phyloP scores from a whole-genome alignment of 2,329 filamentous ascomycete genomes.

The Diaporthe aspalathi region DNA sequence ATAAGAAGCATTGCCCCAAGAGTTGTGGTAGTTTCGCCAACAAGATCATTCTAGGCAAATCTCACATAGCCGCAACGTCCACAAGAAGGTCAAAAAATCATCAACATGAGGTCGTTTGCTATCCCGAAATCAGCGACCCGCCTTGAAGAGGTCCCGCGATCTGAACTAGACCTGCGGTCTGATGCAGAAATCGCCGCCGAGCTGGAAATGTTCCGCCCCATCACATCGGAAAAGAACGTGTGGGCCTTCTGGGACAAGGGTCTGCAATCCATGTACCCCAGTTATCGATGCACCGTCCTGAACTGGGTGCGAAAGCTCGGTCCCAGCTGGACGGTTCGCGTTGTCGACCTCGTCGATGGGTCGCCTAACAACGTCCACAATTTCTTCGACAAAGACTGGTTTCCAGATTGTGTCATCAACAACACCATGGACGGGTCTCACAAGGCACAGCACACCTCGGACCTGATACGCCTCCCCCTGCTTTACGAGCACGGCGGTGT shows the following conservation, averaged over 20 bases:
- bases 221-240: slow-evolving; percentile 56
- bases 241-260: slow-evolving; percentile 60
- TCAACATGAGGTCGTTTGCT: neutral
- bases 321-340: slow-evolving; percentile 54
- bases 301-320: slow-evolving; percentile 55
- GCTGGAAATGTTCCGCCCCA: slow-evolving; percentile 46
- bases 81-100: neutral
- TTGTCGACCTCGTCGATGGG: slow-evolving; percentile 49
- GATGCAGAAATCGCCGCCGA: slow-evolving; percentile 48
- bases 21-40: neutral
- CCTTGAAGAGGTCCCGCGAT: slow-evolving; percentile 9
- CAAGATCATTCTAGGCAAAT: neutral
- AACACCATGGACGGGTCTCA: slow-evolving; percentile 5
- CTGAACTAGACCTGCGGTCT: slow-evolving; percentile 28
- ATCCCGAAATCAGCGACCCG: neutral
- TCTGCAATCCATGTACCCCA: slow-evolving; percentile 50
- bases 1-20: neutral
- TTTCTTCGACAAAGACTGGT: neutral
- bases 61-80: neutral
- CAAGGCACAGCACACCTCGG: slow-evolving; percentile 53
- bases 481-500: slow-evolving; percentile 51
- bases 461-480: slow-evolving; percentile 55
- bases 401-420: neutral
- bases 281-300: slow-evolving; percentile 52
- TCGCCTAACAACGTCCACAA: slow-evolving; percentile 47